Conservation (phyloP, 148 eudicot species). For the Nepenthes gracilis region DNA sequence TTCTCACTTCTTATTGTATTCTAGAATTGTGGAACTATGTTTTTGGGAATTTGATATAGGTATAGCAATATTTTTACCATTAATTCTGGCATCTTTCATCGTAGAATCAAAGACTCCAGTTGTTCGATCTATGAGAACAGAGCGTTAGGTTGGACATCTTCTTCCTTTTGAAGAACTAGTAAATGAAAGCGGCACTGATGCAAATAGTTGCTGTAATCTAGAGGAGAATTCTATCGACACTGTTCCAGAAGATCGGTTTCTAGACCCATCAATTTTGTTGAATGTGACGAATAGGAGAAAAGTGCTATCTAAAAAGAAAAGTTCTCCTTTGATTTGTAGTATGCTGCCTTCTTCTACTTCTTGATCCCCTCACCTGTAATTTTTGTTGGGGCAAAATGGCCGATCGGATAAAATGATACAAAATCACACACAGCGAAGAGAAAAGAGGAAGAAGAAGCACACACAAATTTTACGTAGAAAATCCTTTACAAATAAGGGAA, state of each 20-base stretch:
- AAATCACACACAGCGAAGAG: too few relatives aligned
- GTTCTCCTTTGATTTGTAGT: constrained; percentile 32
- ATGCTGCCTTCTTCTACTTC: constrained; percentile 1
- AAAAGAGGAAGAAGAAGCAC: too few relatives aligned
- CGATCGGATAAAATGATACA: too few relatives aligned
- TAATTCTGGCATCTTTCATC: constrained; percentile 27
- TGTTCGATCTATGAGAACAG: constrained; percentile 20
- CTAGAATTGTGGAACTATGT: not conserved
- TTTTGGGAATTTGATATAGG: not conserved
- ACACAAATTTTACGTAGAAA: too few relatives aligned
- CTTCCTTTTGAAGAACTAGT: constrained; percentile 81
- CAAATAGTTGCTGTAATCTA: constrained; percentile 16
- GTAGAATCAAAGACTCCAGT: constrained; percentile 32
- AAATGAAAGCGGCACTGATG: constrained; percentile 23
- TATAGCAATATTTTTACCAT: constrained; percentile 2
- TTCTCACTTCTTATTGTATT: not conserved
- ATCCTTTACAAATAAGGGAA: too few relatives aligned
- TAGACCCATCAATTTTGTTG: constrained; percentile 58
- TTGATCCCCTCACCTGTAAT: constrained; percentile 9
- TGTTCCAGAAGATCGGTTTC: constrained; percentile 37
- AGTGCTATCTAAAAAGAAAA: constrained; percentile 40
- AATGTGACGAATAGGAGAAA: constrained; percentile 84
- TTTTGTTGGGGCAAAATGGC: too few relatives aligned
- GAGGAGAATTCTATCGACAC: constrained; percentile 16
- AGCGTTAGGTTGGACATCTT: constrained; percentile 49